Percentiles rank a stretch among this genome's conserved stretches.
Conservation (phyloP, 805 yeast genomes). For the Blastobotrys peoriensis region DNA sequence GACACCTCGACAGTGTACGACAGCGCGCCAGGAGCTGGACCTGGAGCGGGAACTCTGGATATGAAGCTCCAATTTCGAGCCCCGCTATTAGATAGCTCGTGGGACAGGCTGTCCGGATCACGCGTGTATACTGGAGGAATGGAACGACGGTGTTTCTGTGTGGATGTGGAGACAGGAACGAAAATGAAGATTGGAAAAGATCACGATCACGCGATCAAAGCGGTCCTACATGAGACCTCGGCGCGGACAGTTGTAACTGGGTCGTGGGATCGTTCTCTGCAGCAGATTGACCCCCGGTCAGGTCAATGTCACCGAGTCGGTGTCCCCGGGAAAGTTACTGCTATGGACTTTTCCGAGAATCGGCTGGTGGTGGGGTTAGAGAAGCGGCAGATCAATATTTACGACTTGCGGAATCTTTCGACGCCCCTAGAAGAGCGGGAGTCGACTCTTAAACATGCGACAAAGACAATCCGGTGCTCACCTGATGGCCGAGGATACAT, state of each 20-base stretch:
- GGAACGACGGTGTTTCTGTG: slow-evolving; percentile 47
- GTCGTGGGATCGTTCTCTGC: slow-evolving; percentile 55
- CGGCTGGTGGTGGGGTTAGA: slow-evolving; percentile 50
- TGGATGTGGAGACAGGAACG: slow-evolving; percentile 45
- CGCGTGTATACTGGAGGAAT: slow-evolving; percentile 44
- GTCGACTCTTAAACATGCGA: slow-evolving; percentile 62
- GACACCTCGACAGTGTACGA: slow-evolving; percentile 18
- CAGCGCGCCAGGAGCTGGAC: neutral
- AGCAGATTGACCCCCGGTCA: slow-evolving; percentile 40
- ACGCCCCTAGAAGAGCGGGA: slow-evolving; percentile 48
- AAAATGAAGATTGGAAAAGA: slow-evolving; percentile 22
- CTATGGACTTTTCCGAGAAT: slow-evolving; percentile 50
- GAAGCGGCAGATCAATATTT: slow-evolving; percentile 47
- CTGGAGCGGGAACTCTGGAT: slow-evolving; percentile 16
- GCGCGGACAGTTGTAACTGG: slow-evolving; percentile 43
- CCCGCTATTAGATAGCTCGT: slow-evolving; percentile 27
- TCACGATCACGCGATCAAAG: slow-evolving; percentile 40
- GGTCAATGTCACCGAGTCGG: slow-evolving; percentile 15
- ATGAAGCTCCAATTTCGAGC: slow-evolving; percentile 25
- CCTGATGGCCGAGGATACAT: slow-evolving; percentile 56
- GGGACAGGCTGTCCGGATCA: slow-evolving; percentile 21
- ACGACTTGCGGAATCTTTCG: slow-evolving; percentile 45
- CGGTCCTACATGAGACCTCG: slow-evolving; percentile 26
- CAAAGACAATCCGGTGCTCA: slow-evolving; percentile 48
- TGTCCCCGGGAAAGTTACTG: slow-evolving; percentile 48